Conservation (phyloP, 192 early-diverging fungal species). For the Linnemannia elongata region DNA sequence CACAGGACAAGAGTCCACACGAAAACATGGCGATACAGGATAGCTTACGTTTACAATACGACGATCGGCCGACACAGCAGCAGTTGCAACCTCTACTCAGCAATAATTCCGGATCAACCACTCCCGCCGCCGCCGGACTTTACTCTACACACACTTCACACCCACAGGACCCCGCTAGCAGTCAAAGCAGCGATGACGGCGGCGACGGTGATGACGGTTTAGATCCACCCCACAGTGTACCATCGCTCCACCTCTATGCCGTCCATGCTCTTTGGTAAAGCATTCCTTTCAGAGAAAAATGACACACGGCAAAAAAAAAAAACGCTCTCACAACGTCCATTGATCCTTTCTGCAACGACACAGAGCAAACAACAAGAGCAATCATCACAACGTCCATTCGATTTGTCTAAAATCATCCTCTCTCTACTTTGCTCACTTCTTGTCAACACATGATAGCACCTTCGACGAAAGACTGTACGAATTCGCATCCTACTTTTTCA, state of each 20-base stretch:
- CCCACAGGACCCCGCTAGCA: neutral
- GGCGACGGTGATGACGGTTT: neutral
- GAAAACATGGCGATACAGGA: neutral
- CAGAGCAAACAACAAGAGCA: neutral
- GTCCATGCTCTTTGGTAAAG: slow-evolving; percentile 48
- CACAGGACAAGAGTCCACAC: neutral
- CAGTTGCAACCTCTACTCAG: neutral
- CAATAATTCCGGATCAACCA: neutral
- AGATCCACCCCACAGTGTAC: neutral
- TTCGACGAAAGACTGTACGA: slow-evolving; percentile 54
- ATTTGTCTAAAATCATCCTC: neutral
- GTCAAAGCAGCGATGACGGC: neutral
- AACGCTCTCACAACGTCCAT: slow-evolving; percentile 2
- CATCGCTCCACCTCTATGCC: slow-evolving; percentile 20
- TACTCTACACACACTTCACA: neutral
- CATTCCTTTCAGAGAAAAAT: neutral
- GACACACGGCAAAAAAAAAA: neutral
- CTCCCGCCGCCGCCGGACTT: neutral
- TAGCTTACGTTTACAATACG: neutral
- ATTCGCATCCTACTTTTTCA: slow-evolving; percentile 56
- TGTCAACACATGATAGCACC: slow-evolving; percentile 10
- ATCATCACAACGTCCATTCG: neutral
- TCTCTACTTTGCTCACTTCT: neutral
- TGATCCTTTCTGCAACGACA: neutral
- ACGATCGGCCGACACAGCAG: neutral